These are phyloP conservation scores for Primulina tabacum DNA, from an alignment of 257 asterid species.

Conservation along the genomic window DNA sequence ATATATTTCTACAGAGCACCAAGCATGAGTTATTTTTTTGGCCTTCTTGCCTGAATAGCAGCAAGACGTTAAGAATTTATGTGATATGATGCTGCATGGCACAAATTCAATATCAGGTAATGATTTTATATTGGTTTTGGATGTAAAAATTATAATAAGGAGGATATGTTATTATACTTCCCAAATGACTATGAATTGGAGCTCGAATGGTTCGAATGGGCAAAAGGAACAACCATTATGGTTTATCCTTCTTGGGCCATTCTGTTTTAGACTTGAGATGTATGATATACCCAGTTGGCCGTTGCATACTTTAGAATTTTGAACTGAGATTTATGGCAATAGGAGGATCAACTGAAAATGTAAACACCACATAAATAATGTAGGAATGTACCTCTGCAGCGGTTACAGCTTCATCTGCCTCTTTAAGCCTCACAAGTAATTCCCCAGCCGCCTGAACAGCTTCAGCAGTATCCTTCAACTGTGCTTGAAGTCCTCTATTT, in stretches of 20 bases:
- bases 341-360: constrained; percentile 21
- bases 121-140: not conserved
- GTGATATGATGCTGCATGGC: too few relatives aligned
- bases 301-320: constrained; percentile 3
- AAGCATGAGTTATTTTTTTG: not conserved
- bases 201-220: not conserved
- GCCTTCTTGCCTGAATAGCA: too few relatives aligned
- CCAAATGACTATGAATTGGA: not conserved
- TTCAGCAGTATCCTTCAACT: constrained; percentile 95
- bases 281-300: not conserved
- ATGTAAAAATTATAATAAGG: not conserved
- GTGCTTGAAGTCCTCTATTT: constrained; percentile 87
- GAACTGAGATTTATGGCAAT: constrained; percentile 7
- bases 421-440: constrained; percentile 89
- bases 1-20: not conserved
- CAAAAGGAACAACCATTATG: not conserved
- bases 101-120: not conserved
- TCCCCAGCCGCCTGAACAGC: constrained; percentile 99
- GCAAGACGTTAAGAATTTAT: not conserved
- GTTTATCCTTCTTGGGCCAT: not conserved
- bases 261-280: not conserved
- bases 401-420: constrained; percentile 78
- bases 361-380: constrained; percentile 14
- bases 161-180: not conserved
- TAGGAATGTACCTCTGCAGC: constrained; percentile 72